phyloP scores from a whole-genome alignment of 495 filamentous ascomycete genomes.

The Cladorrhinum samala region DNA sequence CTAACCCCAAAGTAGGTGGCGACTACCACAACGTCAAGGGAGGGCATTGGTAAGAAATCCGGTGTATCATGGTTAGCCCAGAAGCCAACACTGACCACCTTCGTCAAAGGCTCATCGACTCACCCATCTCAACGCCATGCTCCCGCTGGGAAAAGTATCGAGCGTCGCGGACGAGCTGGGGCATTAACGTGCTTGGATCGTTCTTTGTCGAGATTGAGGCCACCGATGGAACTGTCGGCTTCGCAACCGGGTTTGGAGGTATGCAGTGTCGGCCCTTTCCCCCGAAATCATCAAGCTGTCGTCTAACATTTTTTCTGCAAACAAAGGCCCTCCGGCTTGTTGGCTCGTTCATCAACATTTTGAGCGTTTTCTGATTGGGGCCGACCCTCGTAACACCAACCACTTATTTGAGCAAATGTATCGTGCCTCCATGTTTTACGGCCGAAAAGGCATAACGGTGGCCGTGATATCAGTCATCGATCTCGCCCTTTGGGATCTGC shows the following conservation, averaged over 20 bases:
- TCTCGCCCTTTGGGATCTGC: constrained; percentile 82
- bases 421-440: constrained; percentile 90
- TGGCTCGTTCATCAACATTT: constrained; percentile 92
- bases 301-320: constrained; percentile 5
- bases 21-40: constrained; percentile 95
- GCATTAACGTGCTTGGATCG: constrained; percentile 89
- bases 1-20: constrained; percentile 41
- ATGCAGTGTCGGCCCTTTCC: too few species aligned
- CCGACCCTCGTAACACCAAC: constrained; percentile 83
- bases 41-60: constrained; percentile 62
- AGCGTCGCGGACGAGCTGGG: constrained; percentile 82
- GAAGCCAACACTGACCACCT: background rate
- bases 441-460: constrained; percentile 80
- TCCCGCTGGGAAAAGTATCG: constrained; percentile 83
- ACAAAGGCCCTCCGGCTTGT: constrained; percentile 71
- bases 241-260: constrained; percentile 89
- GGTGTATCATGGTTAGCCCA: background rate
- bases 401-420: constrained; percentile 94
- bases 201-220: constrained; percentile 91
- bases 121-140: constrained; percentile 86
- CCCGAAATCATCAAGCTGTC: background rate
- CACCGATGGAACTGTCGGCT: constrained; percentile 81
- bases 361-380: constrained; percentile 80
- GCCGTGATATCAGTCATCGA: constrained; percentile 93
- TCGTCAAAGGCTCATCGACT: constrained; percentile 65